Base-by-base conservation (phyloP, 495 filamentous ascomycete genomes). In the Neurospora africana region DNA sequence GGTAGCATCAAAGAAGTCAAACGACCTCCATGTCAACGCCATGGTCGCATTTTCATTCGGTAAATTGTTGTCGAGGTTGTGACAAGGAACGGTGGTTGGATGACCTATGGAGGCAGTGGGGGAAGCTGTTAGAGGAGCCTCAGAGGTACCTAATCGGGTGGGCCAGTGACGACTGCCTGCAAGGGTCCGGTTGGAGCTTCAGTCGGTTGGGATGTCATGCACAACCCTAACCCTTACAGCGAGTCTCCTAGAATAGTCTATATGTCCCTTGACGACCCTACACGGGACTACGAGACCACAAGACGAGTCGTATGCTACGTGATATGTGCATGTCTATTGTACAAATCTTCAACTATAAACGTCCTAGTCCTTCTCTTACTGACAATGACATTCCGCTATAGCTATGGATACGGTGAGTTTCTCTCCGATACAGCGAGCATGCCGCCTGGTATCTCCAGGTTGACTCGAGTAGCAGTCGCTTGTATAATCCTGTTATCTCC, bases 1-100 rank as follows among this genome's bases (percentile, higher is more conserved):
- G 73, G 90, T 88, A 79, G 97, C 93, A 81, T 97, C 94, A 86
- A 99, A 97, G 89, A 99, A 98, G 87, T 95, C 94, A 85, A 99
- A 98, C 70, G 92, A 89, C 92, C 97, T 97, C 95, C 96, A 98
- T 94, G 76, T 79, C 73, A 80, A 65, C 75, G 80, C 80, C 80
- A 81, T 81, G 69, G 74, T 78, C 39, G 76, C 76, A 79, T 80
- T 68, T 76, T 79, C 69, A 53, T 68, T 43, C 53, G 38, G 23
- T 68, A 11, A 58, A 30, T 27, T 43, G 38, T 53, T 71, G 53
- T 37, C 30, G 33, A 68, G 70, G 13, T 37, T 37, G 41, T 58
- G 41, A 33, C 36, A 33, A 19, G 27, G 7, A 69, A 40, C 27
- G 33, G 30, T n/a, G 72, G 39, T 39, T 35, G 21, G 44, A n/a